A percentile compares a stretch with the other conserved stretches of the same genome.
Conservation (phyloP, 306 rosid species). For the Lupinus albus region DNA sequence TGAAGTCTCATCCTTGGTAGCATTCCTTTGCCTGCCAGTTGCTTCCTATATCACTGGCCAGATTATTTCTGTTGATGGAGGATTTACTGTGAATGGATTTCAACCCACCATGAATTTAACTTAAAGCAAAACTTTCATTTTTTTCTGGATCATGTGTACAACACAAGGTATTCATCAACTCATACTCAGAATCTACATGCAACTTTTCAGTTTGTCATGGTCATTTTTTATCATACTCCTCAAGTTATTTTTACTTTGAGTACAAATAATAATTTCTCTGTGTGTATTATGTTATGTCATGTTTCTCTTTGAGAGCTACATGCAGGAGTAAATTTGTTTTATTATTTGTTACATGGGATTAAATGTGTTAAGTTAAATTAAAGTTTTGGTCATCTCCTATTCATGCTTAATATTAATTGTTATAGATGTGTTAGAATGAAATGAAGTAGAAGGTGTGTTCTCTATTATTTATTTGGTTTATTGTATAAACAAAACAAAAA, state of each 20-base stretch:
- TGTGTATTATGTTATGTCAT: not conserved
- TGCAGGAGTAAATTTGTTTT: too few relatives aligned
- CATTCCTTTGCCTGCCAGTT: conserved; percentile 62
- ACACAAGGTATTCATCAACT: not conserved
- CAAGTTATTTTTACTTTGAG: not conserved
- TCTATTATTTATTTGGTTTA: too few relatives aligned
- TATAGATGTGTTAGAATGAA: too few relatives aligned
- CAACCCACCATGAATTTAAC: conserved; percentile 27
- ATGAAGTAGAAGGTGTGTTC: too few relatives aligned
- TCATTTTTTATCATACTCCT: not conserved
- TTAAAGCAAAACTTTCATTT: conserved; percentile 3
- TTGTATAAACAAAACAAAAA: too few relatives aligned
- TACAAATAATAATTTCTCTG: not conserved
- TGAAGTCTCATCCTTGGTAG: conserved; percentile 85
- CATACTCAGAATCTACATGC: not conserved
- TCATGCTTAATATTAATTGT: too few relatives aligned
- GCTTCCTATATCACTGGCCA: conserved; percentile 55
- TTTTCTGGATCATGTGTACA: too few relatives aligned
- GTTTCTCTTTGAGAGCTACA: not conserved
- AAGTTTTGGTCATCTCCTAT: too few relatives aligned
- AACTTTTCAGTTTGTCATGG: not conserved
- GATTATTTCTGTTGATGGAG: conserved; percentile 64
- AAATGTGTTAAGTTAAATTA: too few relatives aligned
- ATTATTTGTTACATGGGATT: too few relatives aligned
- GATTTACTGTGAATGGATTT: conserved; percentile 56